Base-by-base conservation (phyloP, 371 early-diverging fungal species). In the Chytridium lagenaria region DNA sequence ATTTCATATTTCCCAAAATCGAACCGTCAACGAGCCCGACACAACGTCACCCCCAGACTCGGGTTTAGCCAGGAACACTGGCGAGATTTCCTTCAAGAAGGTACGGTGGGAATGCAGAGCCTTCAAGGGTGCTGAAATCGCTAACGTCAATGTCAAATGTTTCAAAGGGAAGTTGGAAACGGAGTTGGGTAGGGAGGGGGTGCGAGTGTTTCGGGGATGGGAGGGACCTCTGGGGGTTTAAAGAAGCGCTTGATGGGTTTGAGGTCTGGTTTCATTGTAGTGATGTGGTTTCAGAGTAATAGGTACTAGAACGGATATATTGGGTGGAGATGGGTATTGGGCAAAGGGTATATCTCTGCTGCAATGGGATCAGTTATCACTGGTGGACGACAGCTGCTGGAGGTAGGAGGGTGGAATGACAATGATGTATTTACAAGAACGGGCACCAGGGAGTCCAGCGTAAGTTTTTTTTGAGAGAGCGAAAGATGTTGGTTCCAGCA, bases 1-100 rank as follows among this genome's bases (percentile, higher is more conserved):
- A 66, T 66, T 33, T 66, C 66, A 66, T 66, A 66, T 28, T 44
- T 38, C 28, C 66, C 66, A 22, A 66, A 66, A 44, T 26, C 66
- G 10, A 15, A 66, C 44, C 2, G 66, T 66, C 10, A 66, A 28
- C 22, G 44, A 66, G 38, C 66, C 66, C 38, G 66, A 66, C 5
- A 44, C 19, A 40, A 66, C 66, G 16, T 40, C 66, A 15, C 22
- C 66, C 44, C 40, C 33, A 7, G 37, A 28, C 31, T 16, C 26
- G 7, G 34, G 66, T 61, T 34, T 34, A 22, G 44, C 39, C 19
- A 26, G 44, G 15, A 26, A 26, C 3, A 44, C 66, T 19, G n/a
- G 37, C 22, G 23, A 66, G 10, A 3, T n/a, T 34, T 23, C 66
- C 66, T 7, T 5, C 44, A 28, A 66, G n/a, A 26, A n/a, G 12